Base-by-base conservation (phyloP, 805 yeast genomes). In the Metschnikowia borealis region DNA sequence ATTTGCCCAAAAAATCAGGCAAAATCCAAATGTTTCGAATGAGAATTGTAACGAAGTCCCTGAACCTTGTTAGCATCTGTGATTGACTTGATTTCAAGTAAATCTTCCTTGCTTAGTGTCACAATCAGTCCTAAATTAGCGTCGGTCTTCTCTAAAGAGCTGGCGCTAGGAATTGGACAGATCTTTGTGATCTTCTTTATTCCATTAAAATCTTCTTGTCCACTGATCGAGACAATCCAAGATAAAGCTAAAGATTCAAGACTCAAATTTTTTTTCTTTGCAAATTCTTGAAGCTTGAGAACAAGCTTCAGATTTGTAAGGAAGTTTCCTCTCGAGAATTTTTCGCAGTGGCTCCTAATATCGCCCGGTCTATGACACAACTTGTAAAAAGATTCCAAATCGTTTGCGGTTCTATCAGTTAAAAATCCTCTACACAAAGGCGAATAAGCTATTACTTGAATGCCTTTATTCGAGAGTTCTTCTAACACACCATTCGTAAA, bases 341-440 rank as follows among this genome's bases (percentile, higher is more conserved):
- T 76, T 46, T 83, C 90, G 41, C 82, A 59, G 23, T 47, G 50
- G 4, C 48, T 43, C 56, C 89, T 74, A 48, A 82, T 51, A 60
- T 86, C 92, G 39, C 79, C 84, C 13, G 83, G 79, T 35, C 85
- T 60, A 48, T 80, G 83, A 38, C 51, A 47, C 35, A 52, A 45
- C 0, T 65, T 59, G 23, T 55, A 58, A 56, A 63, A 70, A 7
- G 55, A 54, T 23, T 68, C 65, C 14, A 62, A 53, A 18, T 67
- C 58, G 5, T 76, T 66, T 23, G 67, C 80, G 47, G 83, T 67
- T 33, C 61, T 54, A 50, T 94, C 96, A 3, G 92, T 83, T 48
- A 90, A 74, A 53, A 84, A 70, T 1, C 96, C 97, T 60, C 87
- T 77, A 8, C 90, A 85, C 49, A 90, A 73, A 31, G 97, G 97